Evolutionary conservation across 805 yeast species (phyloP).

Genomic region (Starmerella sp.): DNA sequence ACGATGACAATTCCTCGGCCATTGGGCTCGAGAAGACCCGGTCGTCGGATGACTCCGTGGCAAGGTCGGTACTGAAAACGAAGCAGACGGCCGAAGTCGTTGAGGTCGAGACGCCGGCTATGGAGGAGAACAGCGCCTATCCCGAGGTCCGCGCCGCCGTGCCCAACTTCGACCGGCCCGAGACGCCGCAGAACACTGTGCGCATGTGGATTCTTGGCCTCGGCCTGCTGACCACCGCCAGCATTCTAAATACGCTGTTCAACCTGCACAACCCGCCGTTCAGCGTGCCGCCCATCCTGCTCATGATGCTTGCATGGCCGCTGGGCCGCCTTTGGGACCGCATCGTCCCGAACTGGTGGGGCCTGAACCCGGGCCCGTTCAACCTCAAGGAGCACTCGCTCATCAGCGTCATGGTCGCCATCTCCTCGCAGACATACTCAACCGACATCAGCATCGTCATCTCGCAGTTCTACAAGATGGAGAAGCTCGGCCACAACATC

Average conservation of each 20-base stretch:
- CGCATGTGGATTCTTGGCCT: conserved; percentile 46
- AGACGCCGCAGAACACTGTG: conserved; percentile 40
- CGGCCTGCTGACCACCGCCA: conserved; percentile 44
- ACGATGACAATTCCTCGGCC: not conserved
- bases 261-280: conserved; percentile 47
- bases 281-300: conserved; percentile 41
- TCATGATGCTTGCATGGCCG: conserved; percentile 55
- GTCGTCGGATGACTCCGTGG: not conserved
- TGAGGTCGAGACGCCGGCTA: not conserved
- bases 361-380: conserved; percentile 49
- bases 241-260: conserved; percentile 48
- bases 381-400: conserved; percentile 53
- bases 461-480: conserved; percentile 37
- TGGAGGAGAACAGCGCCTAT: conserved; percentile 38
- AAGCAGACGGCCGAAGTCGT: not conserved
- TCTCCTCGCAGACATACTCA: conserved; percentile 34
- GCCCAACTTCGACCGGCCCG: conserved; percentile 45
- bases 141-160: conserved; percentile 59
- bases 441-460: conserved; percentile 46
- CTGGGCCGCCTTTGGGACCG: conserved; percentile 43
- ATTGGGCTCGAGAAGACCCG: not conserved
- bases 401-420: conserved; percentile 41
- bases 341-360: conserved; percentile 29
- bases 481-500: conserved; percentile 28
- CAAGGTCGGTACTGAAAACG: not conserved